Base-by-base conservation (phyloP, 495 filamentous ascomycete genomes). In the Ramalina peruviana region DNA sequence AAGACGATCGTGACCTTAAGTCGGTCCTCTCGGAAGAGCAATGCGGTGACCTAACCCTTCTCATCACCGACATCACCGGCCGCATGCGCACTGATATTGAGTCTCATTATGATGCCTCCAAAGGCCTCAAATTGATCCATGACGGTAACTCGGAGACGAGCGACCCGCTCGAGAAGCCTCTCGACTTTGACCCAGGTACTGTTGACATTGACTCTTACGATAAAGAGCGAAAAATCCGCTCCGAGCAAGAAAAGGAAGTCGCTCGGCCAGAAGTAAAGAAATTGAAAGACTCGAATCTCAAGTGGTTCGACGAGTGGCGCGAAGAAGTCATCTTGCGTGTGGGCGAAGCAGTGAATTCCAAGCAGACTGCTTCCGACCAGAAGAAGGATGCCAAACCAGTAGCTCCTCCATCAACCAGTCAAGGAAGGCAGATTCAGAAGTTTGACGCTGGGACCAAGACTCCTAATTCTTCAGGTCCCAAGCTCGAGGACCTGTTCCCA, bases 291-390 rank as follows among this genome's bases (percentile, higher is more conserved):
- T 68, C 72, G 51, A 60, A 70, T 26, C 60, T 85, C 26, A 59
- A 69, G 1, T 71, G 70, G 55, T 84, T 81, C 55, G 81, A 84
- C 49, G 71, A 77, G 44, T 86, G 82, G 82, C 66, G 76, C 40
- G 72, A 78, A 21, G 60, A 62, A 9, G 75, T 85, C 0, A 65
- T 83, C 25, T 58, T 76, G 19, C 70, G 82, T 3, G 71, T 85
- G 15, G 81, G 79, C 21, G 73, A 83, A 58, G 76, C 78, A 3
- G 74, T 85, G 36, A 83, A 84, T 53, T 72, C 74, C 11, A 69
- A 69, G 43, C 64, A 73, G 36, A 68, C 71, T 7, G 61, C 66
- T 6, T 48, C 62, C 1, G 53, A 59, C 11, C 39, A 63, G 36
- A 52, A 50, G 38, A 45, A 17, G 25, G 10, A 49, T 21, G 41